Percentiles rank a stretch among this genome's conserved stretches.
Conservation (phyloP, 2,329 filamentous ascomycete species). For the Chrysoporthe puriensis region DNA sequence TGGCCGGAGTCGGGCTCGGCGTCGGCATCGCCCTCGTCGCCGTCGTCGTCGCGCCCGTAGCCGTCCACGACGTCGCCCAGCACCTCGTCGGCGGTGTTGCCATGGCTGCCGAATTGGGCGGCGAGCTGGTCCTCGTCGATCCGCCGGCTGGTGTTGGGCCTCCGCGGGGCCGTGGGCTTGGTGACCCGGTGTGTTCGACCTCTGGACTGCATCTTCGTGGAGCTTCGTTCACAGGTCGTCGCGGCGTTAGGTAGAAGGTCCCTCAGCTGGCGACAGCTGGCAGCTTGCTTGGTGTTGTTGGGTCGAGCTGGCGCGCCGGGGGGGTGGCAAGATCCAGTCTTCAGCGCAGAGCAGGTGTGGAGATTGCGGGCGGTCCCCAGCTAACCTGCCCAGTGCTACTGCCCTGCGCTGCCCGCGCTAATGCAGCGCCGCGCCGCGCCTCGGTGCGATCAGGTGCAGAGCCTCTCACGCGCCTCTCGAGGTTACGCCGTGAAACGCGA, state of each 20-base stretch:
- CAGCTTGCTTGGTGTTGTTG: constrained; percentile 4
- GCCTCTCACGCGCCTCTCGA: too few species aligned
- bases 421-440: too few species aligned
- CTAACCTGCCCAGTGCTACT: too few species aligned
- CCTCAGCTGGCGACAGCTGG: constrained; percentile 26
- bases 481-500: too few species aligned
- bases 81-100: constrained; percentile 22
- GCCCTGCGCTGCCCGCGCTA: too few species aligned
- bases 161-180: constrained; percentile 22
- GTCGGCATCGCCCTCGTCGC: constrained; percentile 13
- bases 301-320: neutral
- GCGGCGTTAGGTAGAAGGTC: neutral
- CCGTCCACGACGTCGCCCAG: constrained; percentile 18
- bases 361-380: too few species aligned
- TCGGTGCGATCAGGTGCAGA: too few species aligned
- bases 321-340: neutral
- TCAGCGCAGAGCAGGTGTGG: neutral
- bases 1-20: constrained; percentile 9
- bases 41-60: constrained; percentile 11
- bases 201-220: constrained; percentile 19
- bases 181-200: constrained; percentile 19
- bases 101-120: constrained; percentile 25
- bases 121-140: constrained; percentile 27
- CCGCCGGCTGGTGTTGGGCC: constrained; percentile 19
- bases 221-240: neutral